A percentile compares a stretch with the other conserved stretches of the same genome.
Conservation (phyloP, 106 monocot species). For the Narthecium ossifragum region DNA sequence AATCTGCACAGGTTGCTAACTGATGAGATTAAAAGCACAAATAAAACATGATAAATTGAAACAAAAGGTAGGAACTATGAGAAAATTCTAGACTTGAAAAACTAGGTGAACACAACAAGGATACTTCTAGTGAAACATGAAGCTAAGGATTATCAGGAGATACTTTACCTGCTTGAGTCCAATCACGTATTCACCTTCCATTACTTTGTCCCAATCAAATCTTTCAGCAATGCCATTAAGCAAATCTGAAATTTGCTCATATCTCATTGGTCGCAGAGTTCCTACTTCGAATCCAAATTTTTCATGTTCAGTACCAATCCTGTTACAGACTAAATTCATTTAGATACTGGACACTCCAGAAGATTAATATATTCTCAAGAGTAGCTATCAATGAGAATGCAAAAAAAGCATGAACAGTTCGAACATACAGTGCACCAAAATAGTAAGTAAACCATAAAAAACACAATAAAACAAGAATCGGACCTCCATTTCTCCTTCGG, state of each 20-base stretch:
- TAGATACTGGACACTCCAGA: too few relatives aligned
- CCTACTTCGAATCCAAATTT: conserved; percentile 90
- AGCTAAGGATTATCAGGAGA: background rate
- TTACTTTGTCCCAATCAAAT: conserved; percentile 96
- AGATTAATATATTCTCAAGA: too few relatives aligned
- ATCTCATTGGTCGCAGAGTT: conserved; percentile 75
- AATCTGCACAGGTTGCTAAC: too few relatives aligned
- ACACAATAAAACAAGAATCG: background rate
- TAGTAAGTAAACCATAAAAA: background rate
- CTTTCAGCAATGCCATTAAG: conserved; percentile 81
- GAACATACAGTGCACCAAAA: background rate
- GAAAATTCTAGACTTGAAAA: too few relatives aligned
- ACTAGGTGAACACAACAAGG: too few relatives aligned
- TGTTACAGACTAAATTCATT: conserved; percentile 23
- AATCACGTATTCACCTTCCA: conserved; percentile 81
- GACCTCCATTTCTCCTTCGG: conserved; percentile 89
- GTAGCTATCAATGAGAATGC: too few relatives aligned
- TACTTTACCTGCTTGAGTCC: conserved; percentile 84
- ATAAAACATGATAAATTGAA: too few relatives aligned
- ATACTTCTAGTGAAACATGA: too few relatives aligned
- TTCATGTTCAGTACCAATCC: conserved; percentile 99
- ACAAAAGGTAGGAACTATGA: too few relatives aligned
- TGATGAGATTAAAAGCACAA: too few relatives aligned
- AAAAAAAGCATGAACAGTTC: background rate
- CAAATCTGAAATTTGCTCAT: conserved; percentile 85